Base-by-base conservation (phyloP, 805 yeast genomes). In the Barnettozyma sp. region DNA sequence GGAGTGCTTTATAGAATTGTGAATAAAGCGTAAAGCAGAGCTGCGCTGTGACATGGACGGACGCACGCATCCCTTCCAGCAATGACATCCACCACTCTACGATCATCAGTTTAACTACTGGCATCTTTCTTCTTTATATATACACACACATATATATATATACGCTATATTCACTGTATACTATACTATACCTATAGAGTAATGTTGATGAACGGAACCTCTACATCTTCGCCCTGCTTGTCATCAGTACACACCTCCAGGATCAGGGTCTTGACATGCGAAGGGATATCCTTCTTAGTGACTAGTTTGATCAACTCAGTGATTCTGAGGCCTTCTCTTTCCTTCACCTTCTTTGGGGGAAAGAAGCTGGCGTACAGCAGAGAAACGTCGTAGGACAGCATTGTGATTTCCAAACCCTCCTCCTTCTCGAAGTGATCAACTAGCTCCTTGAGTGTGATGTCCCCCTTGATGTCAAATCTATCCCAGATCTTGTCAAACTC, bases 161-260 rank as follows among this genome's bases (percentile, higher is more conserved):
- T 22, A 21, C 14, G 11, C 10, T 30, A n/a, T n/a, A n/a, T n/a
- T n/a, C n/a, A 14, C 22, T 14, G 15, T 30, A 22, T 19, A 4
- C 22, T 4, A 22, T 30, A 13, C n/a, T 15, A 19, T 12, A 25
- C 15, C 52, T 50, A 65, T 46, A 78, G 52, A 48, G 70, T 73
- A 39, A 88, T 73, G 38, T 83, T 76, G 42, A 88, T 73, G 56
- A 76, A 87, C 22, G 98, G 98, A 44, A 87, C 85, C 50, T 88
- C 97, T 15, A 87, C 96, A 57, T 92, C 98, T 56, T 92, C 97
- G 23, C 90, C 98, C 30, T 79, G 72, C 53, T 75, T 68, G 58
- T 92, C 98, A 52, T 92, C 97, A 42, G 90, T 83, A 58, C 95
- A 86, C 30, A 92, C 72, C 62, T 90, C 98, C 39, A 92, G 71